Evolutionary conservation across 106 monocot genomes (phyloP), one percentile per base, ranked within the genome.

Genomic region (Cymbidium sinense): DNA sequence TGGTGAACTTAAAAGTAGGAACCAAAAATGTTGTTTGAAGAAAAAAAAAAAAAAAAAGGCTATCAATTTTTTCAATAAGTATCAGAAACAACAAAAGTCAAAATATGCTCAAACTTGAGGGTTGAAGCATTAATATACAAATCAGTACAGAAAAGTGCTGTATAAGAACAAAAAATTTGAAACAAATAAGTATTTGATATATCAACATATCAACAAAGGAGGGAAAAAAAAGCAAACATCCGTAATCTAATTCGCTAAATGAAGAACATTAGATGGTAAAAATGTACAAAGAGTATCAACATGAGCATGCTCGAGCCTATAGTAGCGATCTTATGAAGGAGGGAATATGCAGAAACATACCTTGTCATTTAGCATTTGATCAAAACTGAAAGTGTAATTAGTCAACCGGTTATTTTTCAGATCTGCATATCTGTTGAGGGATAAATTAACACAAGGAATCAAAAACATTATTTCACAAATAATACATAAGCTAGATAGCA

Each of bases 281-380:
- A 67, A 28, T 30, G 8, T 25, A 64, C 12, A 6, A 67, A 67
- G 11, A 13, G 2, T 2, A 33, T 31, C 12, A 33, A 6, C 31
- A 33, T 34, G 21, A 6, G 37, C 3, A 37, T 25, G 43, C 21
- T 9, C 3, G 23, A 58, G 43, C 70, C 67, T 1, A 27, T 31
- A 7, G 9, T 23, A 21, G 28, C 21, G 19, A 64, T 36, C 23
- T 15, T 7, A 27, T 13, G 23, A 7, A 25, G 67, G 33, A 50
- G n/a, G 1, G 3, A 34, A 50, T 50, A 43, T 4, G 20, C 23
- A 0, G 7, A n/a, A 70, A 21, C 79, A 77, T 51, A 98, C 96
- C 96, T 94, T 91, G 79, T 94, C 91, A 64, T 90, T 92, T 33
- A 98, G 80, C 94, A 98, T 98, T 61, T 98, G 94, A 34, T 98